A percentile compares a stretch with the other conserved stretches of the same genome.
Conservation (phyloP, 139 green algal genomes). For the Ostreobium quekettii region DNA sequence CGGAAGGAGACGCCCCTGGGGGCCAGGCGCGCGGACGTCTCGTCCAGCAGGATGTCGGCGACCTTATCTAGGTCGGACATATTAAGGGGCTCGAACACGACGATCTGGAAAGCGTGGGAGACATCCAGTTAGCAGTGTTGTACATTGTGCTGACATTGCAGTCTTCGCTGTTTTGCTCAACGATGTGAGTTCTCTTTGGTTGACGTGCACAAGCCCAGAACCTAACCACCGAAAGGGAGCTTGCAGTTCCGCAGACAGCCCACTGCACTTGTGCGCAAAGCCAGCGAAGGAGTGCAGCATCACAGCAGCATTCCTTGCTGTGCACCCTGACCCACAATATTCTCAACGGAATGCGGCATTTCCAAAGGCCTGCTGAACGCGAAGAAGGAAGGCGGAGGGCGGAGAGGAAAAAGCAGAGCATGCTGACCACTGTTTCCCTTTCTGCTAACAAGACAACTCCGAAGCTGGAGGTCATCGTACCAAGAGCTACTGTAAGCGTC, state of each 20-base stretch:
- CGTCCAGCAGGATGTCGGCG: constrained; percentile 11
- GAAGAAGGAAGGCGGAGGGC: not conserved
- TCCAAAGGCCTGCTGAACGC: no score
- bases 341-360: no score
- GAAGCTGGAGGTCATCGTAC: not conserved
- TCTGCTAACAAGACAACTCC: not conserved
- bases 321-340: no score
- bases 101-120: not conserved
- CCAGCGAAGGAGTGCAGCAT: no score
- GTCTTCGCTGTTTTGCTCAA: no score
- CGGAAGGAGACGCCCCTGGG: constrained; percentile 4
- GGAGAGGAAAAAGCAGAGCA: not conserved
- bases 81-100: constrained; percentile 11
- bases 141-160: no score
- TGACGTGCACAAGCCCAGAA: no score
- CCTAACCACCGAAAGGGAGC: not conserved
- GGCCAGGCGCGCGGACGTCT: not conserved
- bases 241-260: not conserved
- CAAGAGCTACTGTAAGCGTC: not conserved
- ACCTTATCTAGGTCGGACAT: constrained; percentile 11
- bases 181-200: no score
- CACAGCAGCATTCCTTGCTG: no score
- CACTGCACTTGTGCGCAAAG: not conserved
- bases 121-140: no score
- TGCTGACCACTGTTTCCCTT: not conserved